Percentiles rank a stretch among this genome's conserved stretches.
These are phyloP conservation scores for Polyporus arcularius DNA, from an alignment of 768 basidiomycete species.

Conservation along the genomic window DNA sequence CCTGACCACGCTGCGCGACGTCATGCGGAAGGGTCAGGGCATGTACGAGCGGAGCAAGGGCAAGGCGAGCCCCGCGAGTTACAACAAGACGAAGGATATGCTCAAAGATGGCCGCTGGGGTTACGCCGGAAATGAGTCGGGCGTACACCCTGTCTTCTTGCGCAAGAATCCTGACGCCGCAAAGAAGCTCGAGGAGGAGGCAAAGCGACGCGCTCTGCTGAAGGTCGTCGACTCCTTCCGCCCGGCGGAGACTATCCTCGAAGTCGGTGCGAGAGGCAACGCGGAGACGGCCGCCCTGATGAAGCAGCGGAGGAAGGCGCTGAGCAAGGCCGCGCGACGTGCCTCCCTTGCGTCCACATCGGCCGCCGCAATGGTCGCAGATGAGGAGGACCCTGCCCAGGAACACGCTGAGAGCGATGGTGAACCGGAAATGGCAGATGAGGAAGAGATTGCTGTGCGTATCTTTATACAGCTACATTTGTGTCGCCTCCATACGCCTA, in stretches of 20 bases:
- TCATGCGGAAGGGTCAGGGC: conserved; percentile 85
- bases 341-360: conserved; percentile 37
- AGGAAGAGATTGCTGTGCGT: conserved; percentile 73
- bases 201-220: conserved; percentile 65
- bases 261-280: conserved; percentile 76
- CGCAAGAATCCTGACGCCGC: conserved; percentile 34
- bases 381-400: conserved; percentile 34
- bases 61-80: conserved; percentile 83
- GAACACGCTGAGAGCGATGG: conserved; percentile 32
- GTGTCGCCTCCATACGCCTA: background rate
- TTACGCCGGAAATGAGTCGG: conserved; percentile 62
- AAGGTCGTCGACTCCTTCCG: conserved; percentile 78
- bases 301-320: conserved; percentile 82
- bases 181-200: conserved; percentile 45
- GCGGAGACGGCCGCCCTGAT: conserved; percentile 68
- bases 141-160: conserved; percentile 70
- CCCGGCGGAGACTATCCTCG: conserved; percentile 89
- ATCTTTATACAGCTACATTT: background rate
- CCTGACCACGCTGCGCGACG: conserved; percentile 67
- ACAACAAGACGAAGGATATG: conserved; percentile 89
- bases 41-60: conserved; percentile 96
- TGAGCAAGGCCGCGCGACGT: conserved; percentile 64
- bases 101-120: conserved; percentile 69
- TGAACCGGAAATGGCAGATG: conserved; percentile 71
- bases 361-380: conserved; percentile 32